Evolutionary conservation across 2,329 filamentous ascomycete genomes (phyloP).

Genomic region (Fusarium decemcellulare): DNA sequence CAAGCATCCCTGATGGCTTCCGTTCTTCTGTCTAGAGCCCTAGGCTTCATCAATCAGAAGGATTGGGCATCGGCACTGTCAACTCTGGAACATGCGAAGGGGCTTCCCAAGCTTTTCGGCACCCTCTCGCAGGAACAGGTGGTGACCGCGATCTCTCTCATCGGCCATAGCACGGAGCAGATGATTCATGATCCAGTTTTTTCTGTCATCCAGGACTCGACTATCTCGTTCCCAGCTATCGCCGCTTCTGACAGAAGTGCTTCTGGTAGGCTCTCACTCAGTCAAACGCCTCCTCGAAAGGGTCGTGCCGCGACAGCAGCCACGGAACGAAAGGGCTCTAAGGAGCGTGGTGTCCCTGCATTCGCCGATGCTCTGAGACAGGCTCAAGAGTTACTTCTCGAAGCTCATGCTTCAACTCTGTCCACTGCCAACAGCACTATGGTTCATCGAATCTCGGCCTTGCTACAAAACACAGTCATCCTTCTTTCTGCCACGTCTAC

Average conservation of each 20-base stretch:
- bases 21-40: conserved; percentile 56
- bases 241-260: conserved; percentile 58
- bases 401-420: conserved; percentile 72
- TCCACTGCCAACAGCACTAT: conserved; percentile 69
- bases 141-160: conserved; percentile 76
- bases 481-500: conserved; percentile 74
- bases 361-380: conserved; percentile 74
- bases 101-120: conserved; percentile 58
- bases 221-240: conserved; percentile 86
- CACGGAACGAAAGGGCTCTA: conserved; percentile 47
- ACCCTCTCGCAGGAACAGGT: conserved; percentile 67
- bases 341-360: conserved; percentile 48
- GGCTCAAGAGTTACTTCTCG: conserved; percentile 76
- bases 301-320: conserved; percentile 41
- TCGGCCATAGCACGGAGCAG: conserved; percentile 77
- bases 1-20: conserved; percentile 55
- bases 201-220: conserved; percentile 92
- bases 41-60: conserved; percentile 62
- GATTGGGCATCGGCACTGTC: conserved; percentile 72
- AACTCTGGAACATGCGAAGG: conserved; percentile 66
- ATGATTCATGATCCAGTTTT: conserved; percentile 88
- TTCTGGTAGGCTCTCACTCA: conserved; percentile 53
- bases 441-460: conserved; percentile 74
- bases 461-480: conserved; percentile 76
- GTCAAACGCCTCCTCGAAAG: conserved; percentile 55